phyloP scores from a whole-genome alignment of 148 eudicot species.

The Rhododendron mucronatum region DNA sequence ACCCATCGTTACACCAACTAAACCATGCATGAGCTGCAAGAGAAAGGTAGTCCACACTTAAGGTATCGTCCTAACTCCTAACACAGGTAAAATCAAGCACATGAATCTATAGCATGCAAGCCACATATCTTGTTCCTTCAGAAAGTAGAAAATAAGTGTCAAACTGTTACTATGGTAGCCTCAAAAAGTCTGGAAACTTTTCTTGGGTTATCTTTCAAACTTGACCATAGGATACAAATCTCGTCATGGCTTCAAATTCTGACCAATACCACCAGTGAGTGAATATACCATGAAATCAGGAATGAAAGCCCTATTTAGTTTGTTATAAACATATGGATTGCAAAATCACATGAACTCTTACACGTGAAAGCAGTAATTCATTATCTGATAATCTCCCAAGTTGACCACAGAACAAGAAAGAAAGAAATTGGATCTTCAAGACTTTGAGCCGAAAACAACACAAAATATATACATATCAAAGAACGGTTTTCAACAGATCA shows the following conservation, averaged over 20 bases:
- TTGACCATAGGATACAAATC: background rate
- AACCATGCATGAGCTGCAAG: slow-evolving; percentile 74
- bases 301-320: background rate
- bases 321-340: background rate
- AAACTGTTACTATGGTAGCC: background rate
- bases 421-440: background rate
- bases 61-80: background rate
- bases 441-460: background rate
- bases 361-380: background rate
- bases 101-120: background rate
- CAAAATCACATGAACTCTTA: background rate
- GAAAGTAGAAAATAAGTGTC: background rate
- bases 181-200: background rate
- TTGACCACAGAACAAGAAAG: background rate
- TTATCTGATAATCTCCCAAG: background rate
- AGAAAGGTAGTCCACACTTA: slow-evolving; percentile 5
- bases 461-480: background rate
- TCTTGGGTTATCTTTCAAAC: background rate
- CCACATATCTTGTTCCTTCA: background rate
- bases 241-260: background rate
- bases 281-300: background rate
- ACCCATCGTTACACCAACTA: slow-evolving; percentile 86
- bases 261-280: background rate
- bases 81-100: background rate
- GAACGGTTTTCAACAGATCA: background rate